phyloP scores from a whole-genome alignment of 192 early-diverging fungal species.

The Coemansia sp. region DNA sequence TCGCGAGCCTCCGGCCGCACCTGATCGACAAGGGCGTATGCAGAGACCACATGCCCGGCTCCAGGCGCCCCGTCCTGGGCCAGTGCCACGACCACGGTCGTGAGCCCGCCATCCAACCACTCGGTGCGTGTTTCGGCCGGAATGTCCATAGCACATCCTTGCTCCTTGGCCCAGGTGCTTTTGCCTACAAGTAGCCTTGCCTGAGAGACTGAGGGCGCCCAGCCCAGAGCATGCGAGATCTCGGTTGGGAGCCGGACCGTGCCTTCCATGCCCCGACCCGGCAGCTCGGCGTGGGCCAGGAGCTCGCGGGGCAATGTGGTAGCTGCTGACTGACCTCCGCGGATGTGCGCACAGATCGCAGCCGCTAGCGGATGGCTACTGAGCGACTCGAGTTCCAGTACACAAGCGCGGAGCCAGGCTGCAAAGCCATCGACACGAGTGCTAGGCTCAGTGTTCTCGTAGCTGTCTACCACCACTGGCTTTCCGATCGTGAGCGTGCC shows the following conservation, averaged over 20 bases:
- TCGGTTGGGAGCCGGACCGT: slow-evolving; percentile 18
- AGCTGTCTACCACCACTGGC: slow-evolving; percentile 52
- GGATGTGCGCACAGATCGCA: slow-evolving; percentile 58
- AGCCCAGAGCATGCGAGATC: slow-evolving; percentile 13
- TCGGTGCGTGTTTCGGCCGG: slow-evolving; percentile 35
- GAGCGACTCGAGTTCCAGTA: slow-evolving; percentile 67
- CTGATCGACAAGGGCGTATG: slow-evolving; percentile 74
- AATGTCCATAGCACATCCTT: slow-evolving; percentile 47
- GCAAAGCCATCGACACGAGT: slow-evolving; percentile 26
- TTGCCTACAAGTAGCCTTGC: slow-evolving; percentile 63
- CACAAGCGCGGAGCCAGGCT: slow-evolving; percentile 39
- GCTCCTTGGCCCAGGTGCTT: slow-evolving; percentile 55
- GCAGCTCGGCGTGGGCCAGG: slow-evolving; percentile 35
- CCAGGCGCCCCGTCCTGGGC: slow-evolving; percentile 45
- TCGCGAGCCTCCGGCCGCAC: slow-evolving; percentile 73
- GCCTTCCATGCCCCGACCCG: slow-evolving; percentile 39
- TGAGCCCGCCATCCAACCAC: slow-evolving; percentile 57
- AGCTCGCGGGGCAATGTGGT: slow-evolving; percentile 1
- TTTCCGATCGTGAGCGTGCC: slow-evolving; percentile 87
- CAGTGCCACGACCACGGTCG: slow-evolving; percentile 46
- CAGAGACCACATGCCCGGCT: slow-evolving; percentile 52
- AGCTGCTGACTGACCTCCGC: slow-evolving; percentile 26
- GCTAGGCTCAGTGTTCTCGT: neutral
- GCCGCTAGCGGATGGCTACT: slow-evolving; percentile 87
- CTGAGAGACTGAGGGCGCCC: slow-evolving; percentile 6